These are phyloP conservation scores for Aspergillus novoparasiticus DNA, from an alignment of 2,329 filamentous ascomycete species.

Conservation along the genomic window DNA sequence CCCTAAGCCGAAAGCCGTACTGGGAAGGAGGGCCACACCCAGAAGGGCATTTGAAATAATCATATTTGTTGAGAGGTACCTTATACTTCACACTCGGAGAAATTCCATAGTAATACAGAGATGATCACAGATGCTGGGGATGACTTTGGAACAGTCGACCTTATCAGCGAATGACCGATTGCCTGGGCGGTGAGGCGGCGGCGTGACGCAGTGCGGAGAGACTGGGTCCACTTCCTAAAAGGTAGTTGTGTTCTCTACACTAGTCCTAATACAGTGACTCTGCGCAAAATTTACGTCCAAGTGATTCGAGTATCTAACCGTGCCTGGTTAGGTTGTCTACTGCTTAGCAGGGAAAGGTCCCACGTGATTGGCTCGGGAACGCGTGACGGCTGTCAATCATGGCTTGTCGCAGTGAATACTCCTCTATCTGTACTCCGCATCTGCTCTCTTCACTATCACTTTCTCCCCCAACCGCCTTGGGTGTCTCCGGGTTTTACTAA, in stretches of 20 bases:
- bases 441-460: not conserved
- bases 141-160: constrained; percentile 7
- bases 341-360: not conserved
- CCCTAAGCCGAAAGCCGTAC: constrained; percentile 24
- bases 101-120: constrained; percentile 26
- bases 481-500: not conserved
- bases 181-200: constrained; percentile 28
- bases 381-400: constrained; percentile 7
- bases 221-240: not conserved
- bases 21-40: constrained; percentile 25
- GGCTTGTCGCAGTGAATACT: not conserved
- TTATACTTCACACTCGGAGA: constrained; percentile 18
- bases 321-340: not conserved
- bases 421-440: not conserved
- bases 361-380: constrained; percentile 23
- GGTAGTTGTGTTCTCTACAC: not conserved
- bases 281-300: not conserved
- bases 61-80: constrained; percentile 16
- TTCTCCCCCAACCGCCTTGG: not conserved
- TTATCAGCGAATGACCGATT: constrained; percentile 9
- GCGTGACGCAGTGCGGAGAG: constrained; percentile 23
- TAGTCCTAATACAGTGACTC: not conserved
- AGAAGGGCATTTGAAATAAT: constrained; percentile 24
- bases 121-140: constrained; percentile 20
- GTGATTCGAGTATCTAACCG: not conserved